Evolutionary conservation across 2,329 filamentous ascomycete genomes (phyloP).

Genomic region (Diaporthe sp.): DNA sequence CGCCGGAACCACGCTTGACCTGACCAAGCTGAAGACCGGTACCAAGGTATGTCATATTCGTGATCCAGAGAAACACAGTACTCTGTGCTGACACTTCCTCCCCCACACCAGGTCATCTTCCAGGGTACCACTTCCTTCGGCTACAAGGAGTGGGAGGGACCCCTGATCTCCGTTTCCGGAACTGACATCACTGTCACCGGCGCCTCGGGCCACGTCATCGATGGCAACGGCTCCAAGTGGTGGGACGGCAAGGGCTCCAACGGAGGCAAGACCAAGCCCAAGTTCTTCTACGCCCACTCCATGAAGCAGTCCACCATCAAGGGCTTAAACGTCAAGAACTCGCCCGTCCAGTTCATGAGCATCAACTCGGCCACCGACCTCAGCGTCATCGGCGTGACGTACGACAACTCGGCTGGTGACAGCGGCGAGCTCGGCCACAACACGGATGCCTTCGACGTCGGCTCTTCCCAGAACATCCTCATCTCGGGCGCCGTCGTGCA

Average conservation of each 20-base stretch:
- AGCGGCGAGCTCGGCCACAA: constrained; percentile 56
- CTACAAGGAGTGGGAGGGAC: constrained; percentile 76
- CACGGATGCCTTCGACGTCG: constrained; percentile 73
- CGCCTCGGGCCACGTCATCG: constrained; percentile 46
- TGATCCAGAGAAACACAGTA: constrained; percentile 7
- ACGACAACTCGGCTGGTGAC: constrained; percentile 57
- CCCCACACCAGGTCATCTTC: constrained; percentile 49
- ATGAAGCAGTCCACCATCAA: constrained; percentile 55
- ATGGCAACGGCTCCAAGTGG: constrained; percentile 42
- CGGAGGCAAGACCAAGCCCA: constrained; percentile 56
- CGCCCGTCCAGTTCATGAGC: constrained; percentile 58
- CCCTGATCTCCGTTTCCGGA: constrained; percentile 49
- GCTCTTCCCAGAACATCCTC: constrained; percentile 61
- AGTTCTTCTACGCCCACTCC: constrained; percentile 65
- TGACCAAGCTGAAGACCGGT: constrained; percentile 51
- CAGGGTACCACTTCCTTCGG: constrained; percentile 45
- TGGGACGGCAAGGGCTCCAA: constrained; percentile 54
- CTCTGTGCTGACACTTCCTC: background rate
- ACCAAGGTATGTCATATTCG: constrained; percentile 46
- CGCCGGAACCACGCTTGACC: constrained; percentile 53
- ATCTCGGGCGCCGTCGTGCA: constrained; percentile 68
- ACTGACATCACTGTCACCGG: constrained; percentile 43
- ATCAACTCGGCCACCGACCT: constrained; percentile 55
- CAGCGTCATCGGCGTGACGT: constrained; percentile 52
- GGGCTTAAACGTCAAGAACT: constrained; percentile 57